Base-by-base conservation (phyloP, 2,329 filamentous ascomycete genomes). In the Colletotrichum spaethianum region DNA sequence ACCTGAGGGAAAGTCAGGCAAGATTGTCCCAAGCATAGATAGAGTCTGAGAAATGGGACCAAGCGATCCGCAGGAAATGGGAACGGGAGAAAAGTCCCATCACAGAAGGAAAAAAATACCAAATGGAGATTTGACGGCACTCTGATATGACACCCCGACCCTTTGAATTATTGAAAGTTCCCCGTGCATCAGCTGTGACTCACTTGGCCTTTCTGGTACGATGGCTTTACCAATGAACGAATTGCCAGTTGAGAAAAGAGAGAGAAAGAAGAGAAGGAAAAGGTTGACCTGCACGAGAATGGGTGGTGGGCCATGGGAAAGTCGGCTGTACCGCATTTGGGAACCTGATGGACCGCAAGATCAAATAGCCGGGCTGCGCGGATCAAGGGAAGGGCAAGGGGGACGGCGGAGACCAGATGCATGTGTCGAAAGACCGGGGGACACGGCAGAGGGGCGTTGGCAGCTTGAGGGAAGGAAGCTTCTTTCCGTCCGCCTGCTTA, bases 301-400 rank as follows among this genome's bases (percentile, higher is more conserved):
- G 26, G 20, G 42, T n/a, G 59, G 42, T 26, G 42, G 42, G 38
- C 18, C 23, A 14, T 44, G n/a, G 23, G 57, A 33, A 33, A 50
- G 14, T 66, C 44, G 67, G 67, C 62, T 60, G 40, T 66, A 40
- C 44, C 53, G 55, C 67, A 6, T 28, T 55, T 36, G 18, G 16
- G 31, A 9, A 9, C 26, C n/a, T 31, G 62, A 57, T 31, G 26
- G 20, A 28, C 57, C 28, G 18, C 36, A 26, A 36, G 44, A 26
- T 14, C n/a, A 53, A 44, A 44, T 52, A 40, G 55, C 55, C 67
- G 55, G 63, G 28, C 65, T 61, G 36, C 23, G 55, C 67, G 67
- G 67, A 60, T 55, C 67, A 70, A 67, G 67, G 67, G 61, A 68
- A 56, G 31, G 4, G 20, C 28, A 63, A 31, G 12, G 26, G n/a